These are phyloP conservation scores for Hevea brasiliensis DNA, from an alignment of 345 rosid genomes.

Conservation along the genomic window DNA sequence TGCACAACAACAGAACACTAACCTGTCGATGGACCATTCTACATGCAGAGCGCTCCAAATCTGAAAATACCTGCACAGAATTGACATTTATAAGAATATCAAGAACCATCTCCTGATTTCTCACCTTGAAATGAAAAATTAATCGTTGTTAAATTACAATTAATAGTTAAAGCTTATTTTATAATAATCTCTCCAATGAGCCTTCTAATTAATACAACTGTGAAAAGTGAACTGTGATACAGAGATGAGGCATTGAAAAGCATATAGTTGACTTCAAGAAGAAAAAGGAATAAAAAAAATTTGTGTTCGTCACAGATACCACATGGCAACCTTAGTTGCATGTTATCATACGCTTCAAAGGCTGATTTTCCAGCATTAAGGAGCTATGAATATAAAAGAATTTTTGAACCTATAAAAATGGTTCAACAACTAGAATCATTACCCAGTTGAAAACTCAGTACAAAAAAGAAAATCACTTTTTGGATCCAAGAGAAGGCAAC, in stretches of 20 bases:
- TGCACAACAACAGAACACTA: constrained; percentile 26
- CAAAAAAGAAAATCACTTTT: background rate
- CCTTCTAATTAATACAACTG: background rate
- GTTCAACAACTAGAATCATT: background rate
- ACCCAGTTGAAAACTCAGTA: background rate
- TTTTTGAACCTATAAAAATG: background rate
- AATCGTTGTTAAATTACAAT: background rate
- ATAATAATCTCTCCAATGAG: background rate
- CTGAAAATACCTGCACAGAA: constrained; percentile 76
- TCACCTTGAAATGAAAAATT: background rate
- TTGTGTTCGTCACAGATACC: constrained; percentile 3
- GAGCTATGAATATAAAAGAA: background rate
- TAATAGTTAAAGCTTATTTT: background rate
- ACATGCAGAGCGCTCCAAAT: constrained; percentile 91
- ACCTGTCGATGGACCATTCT: constrained; percentile 97
- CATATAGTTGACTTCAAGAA: background rate
- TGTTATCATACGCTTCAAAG: background rate
- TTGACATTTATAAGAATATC: constrained; percentile 5
- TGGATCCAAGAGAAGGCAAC: background rate
- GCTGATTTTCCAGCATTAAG: constrained; percentile 7
- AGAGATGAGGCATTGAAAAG: background rate
- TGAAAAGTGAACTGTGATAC: background rate
- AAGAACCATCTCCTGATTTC: background rate
- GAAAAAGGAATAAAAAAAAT: background rate
- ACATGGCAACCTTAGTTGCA: background rate